Conservation (phyloP, 2,329 filamentous ascomycete genomes). For the Calycina herbarum region DNA sequence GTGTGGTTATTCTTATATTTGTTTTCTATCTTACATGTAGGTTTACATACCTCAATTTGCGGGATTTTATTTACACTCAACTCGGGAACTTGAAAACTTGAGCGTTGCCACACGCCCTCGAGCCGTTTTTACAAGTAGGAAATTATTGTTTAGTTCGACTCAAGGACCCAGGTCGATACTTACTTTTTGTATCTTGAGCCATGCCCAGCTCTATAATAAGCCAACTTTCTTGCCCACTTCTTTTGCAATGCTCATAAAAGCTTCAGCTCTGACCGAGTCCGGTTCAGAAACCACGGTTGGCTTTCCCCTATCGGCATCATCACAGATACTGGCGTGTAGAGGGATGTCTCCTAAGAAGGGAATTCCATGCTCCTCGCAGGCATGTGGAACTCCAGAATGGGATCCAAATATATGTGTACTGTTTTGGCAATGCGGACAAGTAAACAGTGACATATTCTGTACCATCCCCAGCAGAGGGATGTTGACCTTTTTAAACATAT, state of each 20-base stretch:
- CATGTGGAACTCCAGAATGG: constrained; percentile 60
- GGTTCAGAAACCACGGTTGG: constrained; percentile 90
- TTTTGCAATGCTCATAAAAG: constrained; percentile 71
- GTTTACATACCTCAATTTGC: background rate
- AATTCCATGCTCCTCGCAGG: constrained; percentile 72
- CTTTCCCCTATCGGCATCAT: constrained; percentile 82
- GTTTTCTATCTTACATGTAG: background rate
- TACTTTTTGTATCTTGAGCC: background rate
- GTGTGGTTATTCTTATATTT: no score
- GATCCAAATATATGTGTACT: constrained; percentile 75
- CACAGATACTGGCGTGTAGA: constrained; percentile 80
- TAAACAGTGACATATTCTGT: constrained; percentile 87
- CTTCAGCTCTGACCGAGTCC: constrained; percentile 66
- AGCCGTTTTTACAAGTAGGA: no score
- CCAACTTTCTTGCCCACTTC: constrained; percentile 42
- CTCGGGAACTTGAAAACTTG: background rate
- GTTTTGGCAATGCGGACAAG: constrained; percentile 74
- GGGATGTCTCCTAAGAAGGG: constrained; percentile 88
- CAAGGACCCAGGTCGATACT: background rate
- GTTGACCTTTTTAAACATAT: constrained; percentile 86
- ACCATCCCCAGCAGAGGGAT: constrained; percentile 78
- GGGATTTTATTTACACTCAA: background rate
- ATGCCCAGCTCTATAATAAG: constrained; percentile 20
- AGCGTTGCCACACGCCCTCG: background rate
- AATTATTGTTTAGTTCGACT: background rate